Base-by-base conservation (phyloP, 768 basidiomycete species). In the Lentinula lateritia region DNA sequence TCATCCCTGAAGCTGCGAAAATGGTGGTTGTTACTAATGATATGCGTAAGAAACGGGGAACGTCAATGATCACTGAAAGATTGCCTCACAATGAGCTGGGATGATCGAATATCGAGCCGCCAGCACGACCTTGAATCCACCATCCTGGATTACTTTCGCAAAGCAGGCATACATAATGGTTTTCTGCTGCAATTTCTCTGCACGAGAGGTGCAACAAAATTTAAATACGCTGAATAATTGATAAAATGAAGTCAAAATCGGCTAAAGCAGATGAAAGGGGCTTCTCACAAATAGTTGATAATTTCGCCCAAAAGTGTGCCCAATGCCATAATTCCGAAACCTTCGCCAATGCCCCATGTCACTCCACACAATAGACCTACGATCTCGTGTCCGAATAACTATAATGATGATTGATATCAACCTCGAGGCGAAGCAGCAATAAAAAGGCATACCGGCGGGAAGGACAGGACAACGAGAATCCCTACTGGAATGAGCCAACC, bases 251-350 rank as follows among this genome's bases (percentile, higher is more conserved):
- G 10, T 20, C 18, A 41, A 10, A 6, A 4, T 10, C 13, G 2
- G 7, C 5, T 10, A 12, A 10, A 4, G 39, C 23, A 28, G 61
- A 23, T 2, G 45, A 16, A 36, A 53, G 50, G 57, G 36, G 55
- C 12, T 18, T 72, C 82, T 64, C 63, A 86, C 83, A 81, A 81
- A 62, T 81, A 87, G 68, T 85, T 85, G n/a, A 81, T 87, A 6
- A 86, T 66, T 70, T 88, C 87, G 34, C 85, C 88, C 0, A 88
- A 62, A 61, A 86, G 76, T 0, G 86, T 86, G 4, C 85, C 83
- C 4, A 77, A 82, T 6, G 77, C 76, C 35, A 83, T 82, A 64
- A 90, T 89, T 0, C 74, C 87, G 59, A 88, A 89, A 18, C 87
- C 84, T 42, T 73, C 66, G 23, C 79, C 77, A 15, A 80, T 65